Conservation (phyloP, 371 early-diverging fungal genomes). For the Mortierella sp. region DNA sequence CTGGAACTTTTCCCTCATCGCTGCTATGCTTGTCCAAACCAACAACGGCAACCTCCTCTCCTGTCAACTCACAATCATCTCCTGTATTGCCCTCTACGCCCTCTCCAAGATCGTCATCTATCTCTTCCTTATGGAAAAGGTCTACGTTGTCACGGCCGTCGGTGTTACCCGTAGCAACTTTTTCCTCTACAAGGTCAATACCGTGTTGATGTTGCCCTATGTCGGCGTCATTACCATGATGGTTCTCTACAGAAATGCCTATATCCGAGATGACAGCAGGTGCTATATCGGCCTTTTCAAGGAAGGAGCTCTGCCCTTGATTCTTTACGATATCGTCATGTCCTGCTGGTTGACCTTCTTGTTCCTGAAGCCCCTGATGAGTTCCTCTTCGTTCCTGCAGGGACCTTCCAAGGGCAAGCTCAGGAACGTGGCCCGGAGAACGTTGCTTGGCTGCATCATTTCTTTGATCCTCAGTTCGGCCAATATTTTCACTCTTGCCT, state of each 20-base stretch:
- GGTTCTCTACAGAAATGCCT: conserved; percentile 49
- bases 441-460: conserved; percentile 54
- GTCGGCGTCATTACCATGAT: conserved; percentile 56
- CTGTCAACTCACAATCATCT: conserved; percentile 59
- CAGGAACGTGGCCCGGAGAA: conserved; percentile 59
- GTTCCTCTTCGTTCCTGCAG: conserved; percentile 43
- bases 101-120: conserved; percentile 59
- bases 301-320: conserved; percentile 52
- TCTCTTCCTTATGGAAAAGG: conserved; percentile 70
- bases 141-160: conserved; percentile 52
- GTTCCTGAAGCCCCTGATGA: conserved; percentile 57
- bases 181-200: conserved; percentile 42
- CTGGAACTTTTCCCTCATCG: conserved; percentile 64
- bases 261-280: conserved; percentile 35
- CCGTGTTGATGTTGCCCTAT: conserved; percentile 56
- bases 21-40: conserved; percentile 64
- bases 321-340: conserved; percentile 60
- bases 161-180: conserved; percentile 40
- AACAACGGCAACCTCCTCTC: conserved; percentile 65
- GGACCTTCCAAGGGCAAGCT: conserved; percentile 55
- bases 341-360: conserved; percentile 52
- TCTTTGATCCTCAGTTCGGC: conserved; percentile 53
- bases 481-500: conserved; percentile 57
- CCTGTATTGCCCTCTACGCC: conserved; percentile 58
- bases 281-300: conserved; percentile 58